These are phyloP conservation scores for Cenchrus fungigraminus DNA, from an alignment of 176 grass and related monocot genomes.

Conservation along the genomic window DNA sequence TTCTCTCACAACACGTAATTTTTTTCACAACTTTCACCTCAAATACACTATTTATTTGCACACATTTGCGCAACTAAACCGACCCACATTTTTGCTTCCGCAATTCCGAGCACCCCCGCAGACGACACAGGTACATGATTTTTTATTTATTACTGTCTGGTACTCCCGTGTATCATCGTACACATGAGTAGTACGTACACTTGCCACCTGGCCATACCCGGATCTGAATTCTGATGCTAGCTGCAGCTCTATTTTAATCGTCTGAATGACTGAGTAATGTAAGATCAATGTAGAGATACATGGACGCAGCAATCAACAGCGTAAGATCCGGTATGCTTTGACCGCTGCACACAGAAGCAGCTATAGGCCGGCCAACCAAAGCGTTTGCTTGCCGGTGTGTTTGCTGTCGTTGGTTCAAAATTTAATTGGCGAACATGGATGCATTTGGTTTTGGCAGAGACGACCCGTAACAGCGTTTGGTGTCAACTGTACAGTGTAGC, in stretches of 20 bases:
- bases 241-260: neutral
- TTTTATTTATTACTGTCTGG: neutral
- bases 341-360: neutral
- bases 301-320: neutral
- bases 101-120: neutral
- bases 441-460: slow-evolving; percentile 18
- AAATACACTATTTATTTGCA: neutral
- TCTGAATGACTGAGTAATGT: neutral
- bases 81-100: neutral
- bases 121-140: neutral
- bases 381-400: neutral
- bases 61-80: no score
- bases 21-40: neutral
- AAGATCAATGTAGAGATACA: neutral
- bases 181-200: neutral
- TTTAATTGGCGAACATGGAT: slow-evolving; percentile 15
- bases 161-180: neutral
- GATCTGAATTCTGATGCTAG: neutral
- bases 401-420: neutral
- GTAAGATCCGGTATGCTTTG: slow-evolving; percentile 22
- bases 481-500: slow-evolving; percentile 33
- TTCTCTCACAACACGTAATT: neutral
- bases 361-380: neutral
- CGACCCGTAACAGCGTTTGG: neutral
- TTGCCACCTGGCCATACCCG: neutral